Evolutionary conservation across 768 basidiomycete genomes (phyloP), one percentile per base, ranked within the genome.

Genomic region (Mycena vitilis): DNA sequence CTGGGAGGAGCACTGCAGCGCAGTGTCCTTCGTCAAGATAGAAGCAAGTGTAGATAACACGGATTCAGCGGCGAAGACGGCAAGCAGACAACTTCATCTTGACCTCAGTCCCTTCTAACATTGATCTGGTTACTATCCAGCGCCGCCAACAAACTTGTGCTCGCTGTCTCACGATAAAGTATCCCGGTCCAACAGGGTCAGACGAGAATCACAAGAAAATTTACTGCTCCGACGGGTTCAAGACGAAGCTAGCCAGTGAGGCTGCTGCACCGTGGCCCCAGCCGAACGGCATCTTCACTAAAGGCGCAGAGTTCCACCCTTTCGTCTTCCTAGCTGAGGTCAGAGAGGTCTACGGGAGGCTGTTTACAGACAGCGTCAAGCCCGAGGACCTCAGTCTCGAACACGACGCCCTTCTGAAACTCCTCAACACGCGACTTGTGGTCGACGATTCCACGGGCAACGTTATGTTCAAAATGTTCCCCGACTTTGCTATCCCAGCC

Each of bases 251-350:
- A 3, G 8, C 1, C 5, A 2, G n/a, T 25, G 30, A 59, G 3
- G 34, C 15, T 34, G 13, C 30, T 1, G 22, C 56, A 25, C 9
- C 10, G 1, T 59, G 42, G 58, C 58, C 44, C 4, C 58, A 5
- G 0, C 58, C 58, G 18, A 4, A 44, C 5, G 58, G 58, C 11
- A 59, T 59, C 42, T 59, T 59, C 58, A 59, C 23, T 12, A 30
- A 59, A 2, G 58, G 58, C 25, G 47, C 16, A 0, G 25, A 47
- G 13, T 47, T 59, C 12, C 58, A 59, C 47, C 44, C 58, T 1
- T 18, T 16, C 16, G 18, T 34, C 16, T 48, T 59, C 16, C 58
- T 59, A 10, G 44, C 25, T 1, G 5, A 30, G 0, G 44, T 59
- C 11, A 25, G 58, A 12, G 58, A 59, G 42, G 13, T 59, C 2